Evolutionary conservation across 2,329 filamentous ascomycete species (phyloP).

Genomic region (Arthrobotrys sinensis): DNA sequence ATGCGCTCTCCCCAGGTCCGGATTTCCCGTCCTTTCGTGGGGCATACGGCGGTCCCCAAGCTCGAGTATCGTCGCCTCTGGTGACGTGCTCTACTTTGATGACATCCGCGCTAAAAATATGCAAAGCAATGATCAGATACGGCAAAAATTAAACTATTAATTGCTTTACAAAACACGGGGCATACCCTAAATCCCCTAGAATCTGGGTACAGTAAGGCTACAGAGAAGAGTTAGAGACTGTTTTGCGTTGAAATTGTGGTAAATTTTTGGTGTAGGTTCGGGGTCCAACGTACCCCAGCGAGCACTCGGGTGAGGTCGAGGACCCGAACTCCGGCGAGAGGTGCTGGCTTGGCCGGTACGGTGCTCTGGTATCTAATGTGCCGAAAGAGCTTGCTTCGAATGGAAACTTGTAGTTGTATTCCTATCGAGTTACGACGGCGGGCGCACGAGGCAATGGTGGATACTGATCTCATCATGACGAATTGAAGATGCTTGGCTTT

Average conservation of each 20-base stretch:
- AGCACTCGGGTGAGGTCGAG: slow-evolving; percentile 97
- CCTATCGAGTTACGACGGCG: neutral
- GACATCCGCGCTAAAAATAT: slow-evolving; percentile 83
- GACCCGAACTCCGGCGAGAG: slow-evolving; percentile 87
- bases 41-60: slow-evolving; percentile 97
- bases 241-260: slow-evolving; percentile 19
- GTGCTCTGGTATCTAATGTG: slow-evolving; percentile 48
- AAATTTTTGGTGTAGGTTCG: slow-evolving; percentile 32
- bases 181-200: slow-evolving; percentile 88
- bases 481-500: slow-evolving; percentile 12
- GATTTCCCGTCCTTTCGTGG: slow-evolving; percentile 72
- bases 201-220: slow-evolving; percentile 97
- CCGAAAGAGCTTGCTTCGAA: slow-evolving; percentile 8
- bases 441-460: slow-evolving; percentile 11
- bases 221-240: slow-evolving; percentile 22
- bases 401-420: neutral
- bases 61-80: slow-evolving; percentile 91
- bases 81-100: slow-evolving; percentile 97
- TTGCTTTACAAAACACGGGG: slow-evolving; percentile 62
- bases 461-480: slow-evolving; percentile 12
- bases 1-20: slow-evolving; percentile 91
- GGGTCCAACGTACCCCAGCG: slow-evolving; percentile 80
- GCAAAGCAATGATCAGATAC: slow-evolving; percentile 30
- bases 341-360: slow-evolving; percentile 66
- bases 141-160: neutral